phyloP scores from a whole-genome alignment of 371 early-diverging fungal genomes.

The Mucor circinelloides region DNA sequence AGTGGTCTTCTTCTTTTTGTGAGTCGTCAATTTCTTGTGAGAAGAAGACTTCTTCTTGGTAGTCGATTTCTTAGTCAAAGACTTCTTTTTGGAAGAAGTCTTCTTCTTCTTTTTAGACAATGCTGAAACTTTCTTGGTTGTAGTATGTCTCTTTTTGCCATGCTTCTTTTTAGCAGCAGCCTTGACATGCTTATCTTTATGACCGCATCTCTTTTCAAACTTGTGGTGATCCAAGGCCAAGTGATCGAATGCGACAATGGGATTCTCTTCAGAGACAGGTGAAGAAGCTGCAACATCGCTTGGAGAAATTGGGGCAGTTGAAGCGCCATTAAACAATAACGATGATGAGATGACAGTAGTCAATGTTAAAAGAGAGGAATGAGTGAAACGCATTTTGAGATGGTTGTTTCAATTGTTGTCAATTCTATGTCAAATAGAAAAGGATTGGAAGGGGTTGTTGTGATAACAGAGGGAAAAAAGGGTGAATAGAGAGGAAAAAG shows the following conservation, averaged over 20 bases:
- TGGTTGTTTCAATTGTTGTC: background rate
- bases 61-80: constrained; percentile 8
- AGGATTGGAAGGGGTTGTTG: constrained; percentile 10
- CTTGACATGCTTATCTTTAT: constrained; percentile 14
- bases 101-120: constrained; percentile 17
- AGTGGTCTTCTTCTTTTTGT: constrained; percentile 9
- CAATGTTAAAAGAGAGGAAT: constrained; percentile 31
- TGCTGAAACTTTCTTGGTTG: background rate
- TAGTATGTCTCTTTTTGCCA: constrained; percentile 3
- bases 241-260: background rate
- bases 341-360: constrained; percentile 20
- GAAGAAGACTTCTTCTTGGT: constrained; percentile 10
- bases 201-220: constrained; percentile 19
- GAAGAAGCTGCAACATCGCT: background rate
- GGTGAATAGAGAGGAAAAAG: constrained; percentile 1
- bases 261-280: background rate
- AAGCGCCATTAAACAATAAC: constrained; percentile 10
- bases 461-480: background rate
- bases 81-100: constrained; percentile 8
- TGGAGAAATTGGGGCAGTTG: constrained; percentile 12
- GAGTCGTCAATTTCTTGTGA: constrained; percentile 15
- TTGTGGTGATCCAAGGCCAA: constrained; percentile 11
- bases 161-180: constrained; percentile 8
- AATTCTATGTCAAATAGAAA: background rate
- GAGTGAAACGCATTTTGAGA: constrained; percentile 22